A percentile compares a stretch with the other conserved stretches of the same genome.
Conservation (phyloP, 2,329 filamentous ascomycete species). For the Neurospora crassa region DNA sequence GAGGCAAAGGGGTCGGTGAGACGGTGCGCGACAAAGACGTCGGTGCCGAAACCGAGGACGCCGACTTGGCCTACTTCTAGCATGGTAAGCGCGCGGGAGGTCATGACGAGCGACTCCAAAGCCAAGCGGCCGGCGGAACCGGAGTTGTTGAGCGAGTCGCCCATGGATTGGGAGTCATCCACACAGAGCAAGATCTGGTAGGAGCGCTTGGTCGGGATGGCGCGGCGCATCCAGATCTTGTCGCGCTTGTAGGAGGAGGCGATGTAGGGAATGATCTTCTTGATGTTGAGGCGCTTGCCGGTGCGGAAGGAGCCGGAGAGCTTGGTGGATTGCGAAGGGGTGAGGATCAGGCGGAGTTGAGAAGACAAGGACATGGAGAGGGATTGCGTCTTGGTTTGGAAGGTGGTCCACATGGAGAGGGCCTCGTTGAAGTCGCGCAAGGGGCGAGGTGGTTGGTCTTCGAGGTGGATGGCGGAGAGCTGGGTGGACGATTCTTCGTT, state of each 20-base stretch:
- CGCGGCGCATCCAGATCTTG: slow-evolving; percentile 99
- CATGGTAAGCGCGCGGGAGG: slow-evolving; percentile 79
- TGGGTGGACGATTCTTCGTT: slow-evolving; percentile 49
- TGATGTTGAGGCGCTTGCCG: slow-evolving; percentile 97
- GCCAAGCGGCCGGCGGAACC: slow-evolving; percentile 65
- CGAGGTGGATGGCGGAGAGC: slow-evolving; percentile 64
- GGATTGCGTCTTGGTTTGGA: slow-evolving; percentile 74
- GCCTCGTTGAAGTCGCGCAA: slow-evolving; percentile 45
- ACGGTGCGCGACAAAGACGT: slow-evolving; percentile 76
- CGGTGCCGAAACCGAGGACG: slow-evolving; percentile 78
- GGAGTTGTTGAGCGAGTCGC: slow-evolving; percentile 37
- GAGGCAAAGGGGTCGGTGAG: slow-evolving; percentile 74
- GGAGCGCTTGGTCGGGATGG: slow-evolving; percentile 80
- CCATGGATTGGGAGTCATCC: slow-evolving; percentile 92
- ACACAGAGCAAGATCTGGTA: slow-evolving; percentile 98
- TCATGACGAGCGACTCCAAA: slow-evolving; percentile 88
- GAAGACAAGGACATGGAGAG: slow-evolving; percentile 86
- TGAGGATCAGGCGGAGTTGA: slow-evolving; percentile 89
- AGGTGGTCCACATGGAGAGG: slow-evolving; percentile 71
- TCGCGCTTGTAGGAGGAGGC: slow-evolving; percentile 97
- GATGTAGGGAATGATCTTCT: slow-evolving; percentile 98
- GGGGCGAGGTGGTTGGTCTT: slow-evolving; percentile 24
- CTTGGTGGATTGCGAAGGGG: slow-evolving; percentile 89
- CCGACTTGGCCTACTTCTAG: slow-evolving; percentile 92
- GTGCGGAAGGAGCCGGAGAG: slow-evolving; percentile 95